Conservation (phyloP, 2,329 filamentous ascomycete genomes). For the Oidium heveae region DNA sequence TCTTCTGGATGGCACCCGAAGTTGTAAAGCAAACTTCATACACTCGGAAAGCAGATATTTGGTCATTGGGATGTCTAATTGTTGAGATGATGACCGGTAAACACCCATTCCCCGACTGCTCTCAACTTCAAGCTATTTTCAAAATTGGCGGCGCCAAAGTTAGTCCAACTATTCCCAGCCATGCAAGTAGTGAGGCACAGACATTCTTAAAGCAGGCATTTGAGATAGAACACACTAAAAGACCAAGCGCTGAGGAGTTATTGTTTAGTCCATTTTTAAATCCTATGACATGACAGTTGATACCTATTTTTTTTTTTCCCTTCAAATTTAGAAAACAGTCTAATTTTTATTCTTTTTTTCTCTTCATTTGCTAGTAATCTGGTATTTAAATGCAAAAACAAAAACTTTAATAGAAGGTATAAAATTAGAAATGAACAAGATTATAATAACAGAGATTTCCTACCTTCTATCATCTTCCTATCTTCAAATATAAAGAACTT, state of each 20-base stretch:
- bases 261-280: slow-evolving; percentile 62
- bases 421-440: no score
- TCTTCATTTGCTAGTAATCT: no score
- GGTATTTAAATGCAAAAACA: no score
- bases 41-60: slow-evolving; percentile 95
- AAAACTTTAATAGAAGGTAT: no score
- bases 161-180: slow-evolving; percentile 67
- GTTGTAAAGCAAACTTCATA: slow-evolving; percentile 96
- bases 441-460: no score
- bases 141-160: slow-evolving; percentile 82
- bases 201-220: slow-evolving; percentile 74
- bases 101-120: slow-evolving; percentile 91
- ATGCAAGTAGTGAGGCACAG: slow-evolving; percentile 61
- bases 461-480: no score
- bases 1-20: slow-evolving; percentile 99
- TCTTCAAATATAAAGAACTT: no score
- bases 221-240: slow-evolving; percentile 79
- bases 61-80: slow-evolving; percentile 87
- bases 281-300: slow-evolving; percentile 31
- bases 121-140: slow-evolving; percentile 93
- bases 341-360: not conserved
- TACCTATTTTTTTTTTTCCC: not conserved
- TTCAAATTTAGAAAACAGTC: not conserved
- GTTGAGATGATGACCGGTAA: slow-evolving; percentile 98
- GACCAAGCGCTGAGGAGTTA: slow-evolving; percentile 78